Percentiles rank a stretch among this genome's conserved stretches.
Conservation (phyloP, 108 stramenopile genomes). For the Parietichytrium sp. region DNA sequence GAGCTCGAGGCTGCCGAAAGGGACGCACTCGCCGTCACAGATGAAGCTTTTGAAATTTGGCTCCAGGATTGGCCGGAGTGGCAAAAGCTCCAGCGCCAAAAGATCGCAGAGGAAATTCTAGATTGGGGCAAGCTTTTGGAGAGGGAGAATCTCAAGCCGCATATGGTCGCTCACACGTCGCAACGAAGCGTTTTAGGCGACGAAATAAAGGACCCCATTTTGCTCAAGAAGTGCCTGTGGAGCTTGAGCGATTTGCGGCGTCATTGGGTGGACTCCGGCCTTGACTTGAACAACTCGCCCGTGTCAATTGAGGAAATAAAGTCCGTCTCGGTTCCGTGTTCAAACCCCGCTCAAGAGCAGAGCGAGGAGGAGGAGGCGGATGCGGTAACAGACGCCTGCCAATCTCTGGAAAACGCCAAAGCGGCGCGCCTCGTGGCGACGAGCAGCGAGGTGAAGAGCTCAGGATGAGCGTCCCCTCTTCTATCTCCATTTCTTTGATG, state of each 20-base stretch:
- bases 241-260: background rate
- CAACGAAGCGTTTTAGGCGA: constrained; percentile 2
- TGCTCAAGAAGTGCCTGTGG: background rate
- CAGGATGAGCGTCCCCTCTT: too few species aligned
- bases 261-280: background rate
- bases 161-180: background rate
- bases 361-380: too few species aligned
- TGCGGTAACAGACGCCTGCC: too few species aligned
- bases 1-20: background rate
- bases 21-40: background rate
- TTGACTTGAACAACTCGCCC: constrained; percentile 34
- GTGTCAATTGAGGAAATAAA: background rate
- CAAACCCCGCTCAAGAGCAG: too few species aligned
- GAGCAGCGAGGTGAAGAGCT: too few species aligned
- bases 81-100: background rate
- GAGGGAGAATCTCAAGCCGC: too few species aligned
- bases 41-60: constrained; percentile 9
- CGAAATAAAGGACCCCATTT: background rate
- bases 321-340: too few species aligned
- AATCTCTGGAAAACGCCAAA: too few species aligned
- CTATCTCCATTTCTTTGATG: too few species aligned
- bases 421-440: too few species aligned
- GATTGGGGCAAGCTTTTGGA: background rate
- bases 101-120: background rate
- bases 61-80: constrained; percentile 9